Evolutionary conservation across 306 rosid genomes (phyloP).

Genomic region (Potentilla sterilis): DNA sequence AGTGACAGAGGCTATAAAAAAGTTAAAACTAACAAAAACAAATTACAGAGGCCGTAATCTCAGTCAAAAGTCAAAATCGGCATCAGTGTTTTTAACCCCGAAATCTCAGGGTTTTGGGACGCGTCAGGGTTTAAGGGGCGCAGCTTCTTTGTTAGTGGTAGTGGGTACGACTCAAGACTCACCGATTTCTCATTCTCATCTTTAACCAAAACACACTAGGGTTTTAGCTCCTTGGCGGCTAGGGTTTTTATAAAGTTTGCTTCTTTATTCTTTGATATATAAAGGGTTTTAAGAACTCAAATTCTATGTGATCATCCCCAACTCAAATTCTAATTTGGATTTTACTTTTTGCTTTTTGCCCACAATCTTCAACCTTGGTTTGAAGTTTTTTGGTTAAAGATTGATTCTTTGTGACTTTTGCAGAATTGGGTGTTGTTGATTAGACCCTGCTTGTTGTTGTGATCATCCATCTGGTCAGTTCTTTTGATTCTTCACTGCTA

Average conservation of each 20-base stretch:
- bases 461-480: conserved; percentile 11
- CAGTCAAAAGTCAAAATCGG: neutral
- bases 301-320: conserved; percentile 1
- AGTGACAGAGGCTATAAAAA: neutral
- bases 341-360: neutral
- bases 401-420: neutral
- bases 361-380: conserved; percentile 13
- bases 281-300: conserved; percentile 12
- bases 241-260: conserved; percentile 53
- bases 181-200: conserved; percentile 1
- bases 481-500: conserved; percentile 4
- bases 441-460: conserved; percentile 7
- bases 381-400: neutral
- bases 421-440: neutral
- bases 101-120: conserved; percentile 28
- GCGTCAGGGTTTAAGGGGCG: conserved; percentile 28
- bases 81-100: neutral
- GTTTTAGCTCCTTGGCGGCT: conserved; percentile 55
- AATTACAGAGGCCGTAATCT: neutral
- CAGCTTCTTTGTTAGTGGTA: conserved; percentile 6
- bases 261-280: neutral
- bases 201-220: neutral
- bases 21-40: neutral
- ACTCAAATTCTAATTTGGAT: conserved; percentile 8
- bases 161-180: conserved; percentile 4